Evolutionary conservation across 2,329 filamentous ascomycete genomes (phyloP).

Genomic region (Triangularia setosa): DNA sequence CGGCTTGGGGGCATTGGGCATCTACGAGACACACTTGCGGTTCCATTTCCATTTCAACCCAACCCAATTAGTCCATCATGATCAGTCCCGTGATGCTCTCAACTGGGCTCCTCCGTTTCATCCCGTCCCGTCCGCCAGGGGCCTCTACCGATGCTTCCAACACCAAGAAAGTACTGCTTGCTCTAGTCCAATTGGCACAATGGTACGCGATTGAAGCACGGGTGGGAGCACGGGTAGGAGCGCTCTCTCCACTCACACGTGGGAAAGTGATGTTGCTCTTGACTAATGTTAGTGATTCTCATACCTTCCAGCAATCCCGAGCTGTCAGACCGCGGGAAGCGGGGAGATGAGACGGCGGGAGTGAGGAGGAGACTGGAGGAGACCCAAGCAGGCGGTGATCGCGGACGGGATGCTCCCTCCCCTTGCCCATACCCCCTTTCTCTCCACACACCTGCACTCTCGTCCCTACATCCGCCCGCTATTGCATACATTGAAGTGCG

Average conservation of each 20-base stretch:
- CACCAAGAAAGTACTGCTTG: neutral
- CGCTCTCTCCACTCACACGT: slow-evolving; percentile 3
- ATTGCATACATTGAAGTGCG: neutral
- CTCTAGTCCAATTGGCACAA: neutral
- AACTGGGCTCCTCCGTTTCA: neutral
- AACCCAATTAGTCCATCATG: neutral
- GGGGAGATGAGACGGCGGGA: neutral
- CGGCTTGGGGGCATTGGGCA: slow-evolving; percentile 1
- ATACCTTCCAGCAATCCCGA: neutral
- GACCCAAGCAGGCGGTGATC: neutral
- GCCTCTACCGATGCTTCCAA: neutral
- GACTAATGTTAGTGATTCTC: neutral
- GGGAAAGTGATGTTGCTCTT: neutral
- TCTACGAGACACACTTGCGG: slow-evolving; percentile 2
- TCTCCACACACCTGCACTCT: neutral
- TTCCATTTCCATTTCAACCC: slow-evolving; percentile 3
- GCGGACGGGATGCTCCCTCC: neutral
- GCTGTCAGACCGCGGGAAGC: neutral
- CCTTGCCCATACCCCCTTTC: neutral
- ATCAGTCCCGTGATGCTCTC: neutral
- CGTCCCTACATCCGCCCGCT: neutral
- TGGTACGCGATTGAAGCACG: neutral
- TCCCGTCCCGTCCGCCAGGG: neutral
- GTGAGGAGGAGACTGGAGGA: neutral
- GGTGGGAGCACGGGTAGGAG: slow-evolving; percentile 3